Base-by-base conservation (phyloP, 2,329 filamentous ascomycete genomes). In the Claviceps fusiformis region DNA sequence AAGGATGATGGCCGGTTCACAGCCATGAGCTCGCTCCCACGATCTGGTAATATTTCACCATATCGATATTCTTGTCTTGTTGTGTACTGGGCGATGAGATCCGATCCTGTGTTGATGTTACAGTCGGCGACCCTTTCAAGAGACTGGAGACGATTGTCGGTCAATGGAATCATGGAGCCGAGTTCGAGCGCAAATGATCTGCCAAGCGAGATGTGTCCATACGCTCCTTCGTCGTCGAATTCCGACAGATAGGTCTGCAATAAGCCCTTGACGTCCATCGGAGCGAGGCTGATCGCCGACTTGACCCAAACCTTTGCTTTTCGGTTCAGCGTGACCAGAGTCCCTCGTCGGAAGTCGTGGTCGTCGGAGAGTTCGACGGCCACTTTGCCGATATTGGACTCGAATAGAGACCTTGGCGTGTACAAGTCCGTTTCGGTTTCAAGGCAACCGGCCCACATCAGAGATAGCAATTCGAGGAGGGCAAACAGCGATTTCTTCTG, bases 11-110 rank as follows among this genome's bases (percentile, higher is more conserved):
- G 72, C 51, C 75, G 74, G 59, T 77, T 77, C 52, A 78, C 66
- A 17, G 76, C 76, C 75, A 83, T 79, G 56, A 86, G 80, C 64
- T 86, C 82, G 57, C 78, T 75, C 57, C 85, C 82, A 58, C 84
- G 81, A 56, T 86, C 83, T 1, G 85, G 82, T 43, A 87, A 73
- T 2, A 82, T 80, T 66, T 95, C 89, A 11, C 89, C 83, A 65
- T 92, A 92, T 55, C 91, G 84, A 68, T 98, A 98, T 65, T 95
- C 91, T 67, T 98, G 95, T 43, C 93, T 86, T 31, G 90, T 95
- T 3, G 92, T 97, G 67, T 98, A 98, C 65, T 98, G 92, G 1
- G 93, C 90, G 65, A 98, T 83, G 63, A 98, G 95, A 67, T 97
- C 92, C 2, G 93, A 97, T 0, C 89, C 90, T 11, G 91, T 90